A percentile compares a stretch with the other conserved stretches of the same genome.
Conservation (phyloP, 768 basidiomycete species). For the Coprinellus aureogranulatus region DNA sequence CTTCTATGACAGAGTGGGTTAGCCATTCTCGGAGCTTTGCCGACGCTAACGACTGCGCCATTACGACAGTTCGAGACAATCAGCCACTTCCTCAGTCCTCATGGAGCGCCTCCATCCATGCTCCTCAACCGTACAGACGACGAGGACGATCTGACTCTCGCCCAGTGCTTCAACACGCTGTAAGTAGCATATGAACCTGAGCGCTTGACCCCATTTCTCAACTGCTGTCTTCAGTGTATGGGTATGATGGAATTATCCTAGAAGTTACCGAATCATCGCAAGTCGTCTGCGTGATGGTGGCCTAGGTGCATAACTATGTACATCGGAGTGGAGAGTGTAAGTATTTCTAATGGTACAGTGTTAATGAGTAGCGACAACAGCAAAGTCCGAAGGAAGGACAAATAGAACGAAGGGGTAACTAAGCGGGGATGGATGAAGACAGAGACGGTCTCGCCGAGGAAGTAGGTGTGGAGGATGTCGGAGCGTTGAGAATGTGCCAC, state of each 20-base stretch:
- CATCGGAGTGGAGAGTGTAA: not conserved
- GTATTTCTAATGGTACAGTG: slow-evolving; percentile 2
- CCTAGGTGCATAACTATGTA: slow-evolving; percentile 32
- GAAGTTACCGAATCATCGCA: slow-evolving; percentile 79
- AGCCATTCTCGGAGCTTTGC: not conserved
- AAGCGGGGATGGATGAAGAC: not conserved
- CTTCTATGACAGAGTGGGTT: slow-evolving; percentile 64
- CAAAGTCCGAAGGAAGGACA: not conserved
- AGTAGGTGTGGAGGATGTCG: slow-evolving; percentile 26
- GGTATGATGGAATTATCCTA: slow-evolving; percentile 78
- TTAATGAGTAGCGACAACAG: not conserved
- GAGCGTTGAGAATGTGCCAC: slow-evolving; percentile 71
- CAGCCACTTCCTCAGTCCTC: slow-evolving; percentile 71
- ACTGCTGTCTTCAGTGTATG: slow-evolving; percentile 48
- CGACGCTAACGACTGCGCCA: not conserved
- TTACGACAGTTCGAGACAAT: slow-evolving; percentile 64
- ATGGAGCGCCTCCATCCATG: slow-evolving; percentile 78
- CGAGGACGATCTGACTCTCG: slow-evolving; percentile 64
- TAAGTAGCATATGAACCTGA: slow-evolving; percentile 35
- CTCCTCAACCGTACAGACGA: slow-evolving; percentile 75
- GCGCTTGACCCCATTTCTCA: not conserved
- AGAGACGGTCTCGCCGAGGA: not conserved
- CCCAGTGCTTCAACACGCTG: slow-evolving; percentile 65
- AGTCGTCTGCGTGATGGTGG: slow-evolving; percentile 69
- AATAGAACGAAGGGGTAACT: too few species aligned